phyloP scores from a whole-genome alignment of 164 flowering plant species.

The Umbellularia californica region DNA sequence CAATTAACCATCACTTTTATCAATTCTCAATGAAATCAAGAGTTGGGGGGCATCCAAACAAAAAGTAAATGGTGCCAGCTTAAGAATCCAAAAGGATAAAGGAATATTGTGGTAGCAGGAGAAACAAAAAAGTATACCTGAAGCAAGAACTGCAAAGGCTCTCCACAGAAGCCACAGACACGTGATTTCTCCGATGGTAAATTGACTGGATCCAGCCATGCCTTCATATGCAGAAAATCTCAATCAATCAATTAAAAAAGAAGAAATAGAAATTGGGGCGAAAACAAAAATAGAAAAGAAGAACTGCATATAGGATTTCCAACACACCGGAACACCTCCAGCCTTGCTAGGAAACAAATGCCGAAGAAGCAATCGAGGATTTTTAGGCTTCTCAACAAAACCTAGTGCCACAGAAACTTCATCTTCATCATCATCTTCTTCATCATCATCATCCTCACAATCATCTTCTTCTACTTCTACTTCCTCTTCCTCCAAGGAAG shows the following conservation, averaged over 20 bases:
- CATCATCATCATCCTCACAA: conserved; percentile 31
- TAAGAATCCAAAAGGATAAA: too few species aligned
- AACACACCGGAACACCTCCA: conserved; percentile 74
- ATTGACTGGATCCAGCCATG: conserved; percentile 86
- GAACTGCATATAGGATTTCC: not conserved
- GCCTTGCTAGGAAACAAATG: conserved; percentile 85
- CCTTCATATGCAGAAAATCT: conserved; percentile 32
- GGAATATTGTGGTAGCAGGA: too few species aligned
- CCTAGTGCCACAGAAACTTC: conserved; percentile 53
- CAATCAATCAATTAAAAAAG: not conserved
- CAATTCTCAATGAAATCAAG: too few species aligned
- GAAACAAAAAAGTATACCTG: conserved; percentile 45
- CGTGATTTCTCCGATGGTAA: conserved; percentile 56
- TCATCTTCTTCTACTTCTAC: conserved; percentile 20
- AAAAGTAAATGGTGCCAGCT: too few species aligned
- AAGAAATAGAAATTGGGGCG: not conserved
- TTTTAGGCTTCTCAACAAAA: conserved; percentile 61
- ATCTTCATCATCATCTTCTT: conserved; percentile 17
- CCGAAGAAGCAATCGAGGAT: conserved; percentile 48
- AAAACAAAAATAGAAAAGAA: conserved; percentile 1
- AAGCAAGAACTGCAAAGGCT: conserved; percentile 77
- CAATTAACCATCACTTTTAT: too few species aligned
- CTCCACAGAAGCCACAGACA: conserved; percentile 66
- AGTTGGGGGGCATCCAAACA: too few species aligned
- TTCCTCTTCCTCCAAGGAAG: conserved; percentile 9